phyloP scores from a whole-genome alignment of 2,329 filamentous ascomycete genomes.

The Alternaria longipes region DNA sequence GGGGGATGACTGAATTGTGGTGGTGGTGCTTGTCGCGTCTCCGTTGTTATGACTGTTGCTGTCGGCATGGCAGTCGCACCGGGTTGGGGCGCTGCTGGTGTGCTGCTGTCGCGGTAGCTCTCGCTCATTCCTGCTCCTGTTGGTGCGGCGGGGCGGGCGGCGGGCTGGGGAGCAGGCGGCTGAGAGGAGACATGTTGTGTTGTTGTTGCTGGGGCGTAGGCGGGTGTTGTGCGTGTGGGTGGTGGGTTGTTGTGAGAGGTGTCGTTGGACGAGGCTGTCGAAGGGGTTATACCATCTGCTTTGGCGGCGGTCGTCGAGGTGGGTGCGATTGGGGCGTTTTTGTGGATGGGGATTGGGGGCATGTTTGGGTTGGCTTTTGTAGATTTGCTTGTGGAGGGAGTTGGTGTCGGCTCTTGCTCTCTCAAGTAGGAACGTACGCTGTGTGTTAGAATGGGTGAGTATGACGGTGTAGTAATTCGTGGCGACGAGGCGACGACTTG shows the following conservation, averaged over 20 bases:
- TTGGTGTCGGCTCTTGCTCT: background rate
- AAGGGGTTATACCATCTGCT: constrained; percentile 47
- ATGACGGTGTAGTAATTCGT: background rate
- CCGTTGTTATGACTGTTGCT: constrained; percentile 43
- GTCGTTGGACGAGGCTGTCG: constrained; percentile 40
- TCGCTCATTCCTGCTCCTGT: constrained; percentile 18
- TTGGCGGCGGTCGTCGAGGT: constrained; percentile 50
- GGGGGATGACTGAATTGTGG: constrained; percentile 53
- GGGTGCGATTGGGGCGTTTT: constrained; percentile 57
- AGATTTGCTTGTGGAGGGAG: background rate
- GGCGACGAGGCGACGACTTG: background rate
- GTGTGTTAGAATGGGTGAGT: background rate
- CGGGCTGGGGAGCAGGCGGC: constrained; percentile 52
- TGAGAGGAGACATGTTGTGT: constrained; percentile 32
- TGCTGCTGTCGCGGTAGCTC: constrained; percentile 15
- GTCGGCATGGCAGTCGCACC: constrained; percentile 40
- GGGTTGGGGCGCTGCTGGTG: constrained; percentile 49
- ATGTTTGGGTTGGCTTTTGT: constrained; percentile 35
- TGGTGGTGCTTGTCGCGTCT: constrained; percentile 23
- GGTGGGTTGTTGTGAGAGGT: constrained; percentile 31
- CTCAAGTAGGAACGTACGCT: background rate
- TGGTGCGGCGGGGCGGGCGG: constrained; percentile 47
- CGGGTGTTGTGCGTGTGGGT: constrained; percentile 48
- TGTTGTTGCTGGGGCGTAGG: constrained; percentile 40
- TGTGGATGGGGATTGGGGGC: constrained; percentile 59